Conservation (phyloP, 768 basidiomycete genomes). For the Rubroboletus satanas region DNA sequence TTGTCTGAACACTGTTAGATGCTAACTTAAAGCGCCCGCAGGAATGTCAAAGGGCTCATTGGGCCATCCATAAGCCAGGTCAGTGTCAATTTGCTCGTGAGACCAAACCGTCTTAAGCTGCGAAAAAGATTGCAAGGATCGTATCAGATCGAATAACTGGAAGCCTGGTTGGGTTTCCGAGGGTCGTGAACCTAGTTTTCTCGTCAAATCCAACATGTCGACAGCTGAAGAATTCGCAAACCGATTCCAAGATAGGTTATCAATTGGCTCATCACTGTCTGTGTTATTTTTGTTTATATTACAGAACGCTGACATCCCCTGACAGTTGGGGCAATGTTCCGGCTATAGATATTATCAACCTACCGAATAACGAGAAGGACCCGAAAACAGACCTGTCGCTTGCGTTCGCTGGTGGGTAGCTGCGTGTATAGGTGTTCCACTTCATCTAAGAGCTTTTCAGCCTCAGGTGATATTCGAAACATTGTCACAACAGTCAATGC, state of each 20-base stretch:
- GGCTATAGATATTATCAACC: constrained; percentile 32
- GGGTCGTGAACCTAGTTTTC: constrained; percentile 21
- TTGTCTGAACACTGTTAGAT: not conserved
- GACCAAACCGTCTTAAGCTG: not conserved
- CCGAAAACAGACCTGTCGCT: constrained; percentile 20
- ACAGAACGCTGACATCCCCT: not conserved
- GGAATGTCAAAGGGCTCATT: constrained; percentile 42
- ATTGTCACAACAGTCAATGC: constrained; percentile 41
- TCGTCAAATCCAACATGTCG: constrained; percentile 6
- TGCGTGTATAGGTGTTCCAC: not conserved
- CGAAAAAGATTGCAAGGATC: constrained; percentile 23
- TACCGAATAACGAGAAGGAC: constrained; percentile 21
- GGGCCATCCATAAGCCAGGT: constrained; percentile 39
- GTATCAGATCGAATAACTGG: constrained; percentile 18
- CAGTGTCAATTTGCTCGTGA: not conserved
- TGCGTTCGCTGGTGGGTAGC: constrained; percentile 22
- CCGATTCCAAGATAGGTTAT: constrained; percentile 24
- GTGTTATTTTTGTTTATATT: not conserved
- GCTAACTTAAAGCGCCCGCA: constrained; percentile 5
- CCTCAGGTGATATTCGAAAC: constrained; percentile 49
- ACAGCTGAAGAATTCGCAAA: constrained; percentile 6
- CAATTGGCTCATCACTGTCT: constrained; percentile 26
- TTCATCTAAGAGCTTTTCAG: constrained; percentile 22
- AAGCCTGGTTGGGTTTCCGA: constrained; percentile 22
- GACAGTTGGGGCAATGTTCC: constrained; percentile 35